Conservation (phyloP, 306 rosid genomes). For the Alnus rubra region DNA sequence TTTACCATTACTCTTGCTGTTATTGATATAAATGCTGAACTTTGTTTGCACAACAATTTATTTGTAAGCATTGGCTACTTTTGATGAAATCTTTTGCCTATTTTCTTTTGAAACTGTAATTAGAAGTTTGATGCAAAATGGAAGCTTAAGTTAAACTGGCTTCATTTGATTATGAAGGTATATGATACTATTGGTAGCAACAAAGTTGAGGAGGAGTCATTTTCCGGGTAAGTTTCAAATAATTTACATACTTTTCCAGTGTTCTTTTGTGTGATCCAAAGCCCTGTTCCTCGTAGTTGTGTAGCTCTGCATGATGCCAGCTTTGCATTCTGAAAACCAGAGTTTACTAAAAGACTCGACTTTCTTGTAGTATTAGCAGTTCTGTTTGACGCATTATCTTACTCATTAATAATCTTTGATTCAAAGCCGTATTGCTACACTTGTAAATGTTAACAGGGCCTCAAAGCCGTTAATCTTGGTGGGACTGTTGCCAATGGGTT, state of each 20-base stretch:
- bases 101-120: constrained; percentile 16
- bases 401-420: background rate
- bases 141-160: constrained; percentile 34
- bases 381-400: background rate
- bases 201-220: constrained; percentile 75
- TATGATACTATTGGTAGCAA: constrained; percentile 90
- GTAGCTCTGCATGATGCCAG: constrained; percentile 14
- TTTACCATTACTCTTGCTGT: constrained; percentile 31
- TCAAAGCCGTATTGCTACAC: background rate
- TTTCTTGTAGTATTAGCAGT: constrained; percentile 23
- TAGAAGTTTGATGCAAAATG: constrained; percentile 25
- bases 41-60: background rate
- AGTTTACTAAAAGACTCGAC: constrained; percentile 3
- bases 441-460: background rate
- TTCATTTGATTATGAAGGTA: constrained; percentile 60
- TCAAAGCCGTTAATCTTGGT: background rate
- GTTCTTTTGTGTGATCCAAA: constrained; percentile 15
- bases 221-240: constrained; percentile 46
- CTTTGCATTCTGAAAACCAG: constrained; percentile 20
- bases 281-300: constrained; percentile 22
- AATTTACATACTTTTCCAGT: background rate
- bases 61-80: background rate
- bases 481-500: background rate
- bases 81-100: background rate
- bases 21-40: constrained; percentile 22